These are phyloP conservation scores for Spathaspora girioi DNA, from an alignment of 805 yeast genomes.

Conservation along the genomic window DNA sequence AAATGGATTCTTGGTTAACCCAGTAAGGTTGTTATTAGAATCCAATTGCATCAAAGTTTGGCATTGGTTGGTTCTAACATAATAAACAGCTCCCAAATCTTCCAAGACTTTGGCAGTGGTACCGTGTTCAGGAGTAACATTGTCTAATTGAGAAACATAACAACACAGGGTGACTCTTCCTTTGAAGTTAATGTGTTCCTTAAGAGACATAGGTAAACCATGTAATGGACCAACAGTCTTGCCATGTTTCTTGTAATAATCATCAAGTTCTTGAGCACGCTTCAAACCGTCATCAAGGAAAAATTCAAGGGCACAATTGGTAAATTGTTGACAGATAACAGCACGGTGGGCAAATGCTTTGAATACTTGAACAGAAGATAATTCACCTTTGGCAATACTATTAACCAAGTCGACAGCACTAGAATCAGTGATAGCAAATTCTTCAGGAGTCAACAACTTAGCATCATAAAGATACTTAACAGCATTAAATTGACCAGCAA, in stretches of 20 bases:
- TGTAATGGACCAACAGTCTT: slow-evolving; percentile 58
- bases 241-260: slow-evolving; percentile 42
- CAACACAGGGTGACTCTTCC: slow-evolving; percentile 36
- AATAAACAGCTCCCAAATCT: slow-evolving; percentile 40
- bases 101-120: slow-evolving; percentile 30
- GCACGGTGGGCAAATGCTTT: slow-evolving; percentile 43
- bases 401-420: slow-evolving; percentile 22
- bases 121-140: slow-evolving; percentile 26
- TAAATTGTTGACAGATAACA: slow-evolving; percentile 40
- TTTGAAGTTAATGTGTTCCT: slow-evolving; percentile 42
- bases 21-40: slow-evolving; percentile 36
- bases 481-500: slow-evolving; percentile 32
- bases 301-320: slow-evolving; percentile 41
- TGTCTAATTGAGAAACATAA: slow-evolving; percentile 32
- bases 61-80: slow-evolving; percentile 41
- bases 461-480: slow-evolving; percentile 31
- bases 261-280: slow-evolving; percentile 54
- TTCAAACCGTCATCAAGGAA: slow-evolving; percentile 58
- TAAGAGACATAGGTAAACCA: slow-evolving; percentile 63
- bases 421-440: slow-evolving; percentile 37
- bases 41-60: slow-evolving; percentile 45
- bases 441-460: slow-evolving; percentile 30
- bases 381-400: slow-evolving; percentile 30
- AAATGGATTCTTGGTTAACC: slow-evolving; percentile 34
- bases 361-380: slow-evolving; percentile 33